phyloP scores from a whole-genome alignment of 257 asterid genomes.

The Petunia secreta region DNA sequence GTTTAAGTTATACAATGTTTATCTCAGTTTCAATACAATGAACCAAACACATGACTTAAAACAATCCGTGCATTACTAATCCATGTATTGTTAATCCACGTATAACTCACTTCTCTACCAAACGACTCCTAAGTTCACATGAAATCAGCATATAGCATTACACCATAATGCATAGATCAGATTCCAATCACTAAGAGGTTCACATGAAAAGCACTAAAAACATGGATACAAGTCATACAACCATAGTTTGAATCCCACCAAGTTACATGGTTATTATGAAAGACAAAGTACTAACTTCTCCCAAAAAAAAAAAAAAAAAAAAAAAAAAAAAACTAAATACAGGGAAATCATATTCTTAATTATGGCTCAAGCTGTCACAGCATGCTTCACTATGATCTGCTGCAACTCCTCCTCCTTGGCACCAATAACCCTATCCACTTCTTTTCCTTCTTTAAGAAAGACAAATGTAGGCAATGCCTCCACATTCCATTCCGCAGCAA shows the following conservation, averaged over 20 bases:
- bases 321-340: not conserved
- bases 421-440: conserved; percentile 65
- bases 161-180: conserved; percentile 18
- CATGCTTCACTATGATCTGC: conserved; percentile 34
- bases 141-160: not conserved
- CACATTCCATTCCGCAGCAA: conserved; percentile 51
- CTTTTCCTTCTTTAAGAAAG: conserved; percentile 66
- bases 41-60: no score
- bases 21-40: no score
- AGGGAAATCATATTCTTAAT: not conserved
- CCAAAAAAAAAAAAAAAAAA: no score
- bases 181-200: conserved; percentile 5
- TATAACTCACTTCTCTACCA: no score
- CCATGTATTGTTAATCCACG: no score
- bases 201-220: not conserved
- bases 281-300: not conserved
- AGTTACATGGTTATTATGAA: not conserved
- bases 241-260: not conserved
- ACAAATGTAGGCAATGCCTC: conserved; percentile 89
- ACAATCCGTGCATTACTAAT: no score
- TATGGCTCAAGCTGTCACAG: conserved; percentile 31
- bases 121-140: no score
- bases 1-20: no score
- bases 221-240: conserved; percentile 11
- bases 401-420: conserved; percentile 62